Conservation (phyloP, 1,139 yeast species). For the Wickerhamiella infanticola region DNA sequence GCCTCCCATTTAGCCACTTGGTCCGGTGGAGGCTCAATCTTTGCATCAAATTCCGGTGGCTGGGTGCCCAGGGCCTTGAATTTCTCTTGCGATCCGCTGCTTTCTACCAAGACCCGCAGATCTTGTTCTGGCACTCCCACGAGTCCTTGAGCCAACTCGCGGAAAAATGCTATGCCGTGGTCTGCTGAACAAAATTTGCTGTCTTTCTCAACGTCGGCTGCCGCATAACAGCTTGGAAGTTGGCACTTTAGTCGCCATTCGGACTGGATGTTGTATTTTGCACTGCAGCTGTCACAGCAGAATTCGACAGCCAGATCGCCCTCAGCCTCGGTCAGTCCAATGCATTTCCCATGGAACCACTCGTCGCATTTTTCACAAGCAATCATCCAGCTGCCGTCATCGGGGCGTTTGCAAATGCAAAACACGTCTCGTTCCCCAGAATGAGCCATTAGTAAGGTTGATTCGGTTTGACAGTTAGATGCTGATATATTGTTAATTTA, state of each 20-base stretch:
- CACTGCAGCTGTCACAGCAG: slow-evolving; percentile 61
- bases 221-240: slow-evolving; percentile 40
- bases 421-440: slow-evolving; percentile 39
- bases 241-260: slow-evolving; percentile 69
- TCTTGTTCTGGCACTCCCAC: neutral
- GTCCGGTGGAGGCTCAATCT: neutral
- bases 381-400: slow-evolving; percentile 66
- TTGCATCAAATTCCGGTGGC: neutral
- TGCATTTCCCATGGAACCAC: slow-evolving; percentile 82
- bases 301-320: slow-evolving; percentile 47
- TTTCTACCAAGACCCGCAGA: neutral
- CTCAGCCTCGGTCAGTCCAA: slow-evolving; percentile 40
- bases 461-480: neutral
- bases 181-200: slow-evolving; percentile 65
- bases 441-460: neutral
- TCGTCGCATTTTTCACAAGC: slow-evolving; percentile 93
- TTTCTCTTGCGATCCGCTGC: neutral
- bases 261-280: slow-evolving; percentile 28
- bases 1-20: neutral
- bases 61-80: neutral
- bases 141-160: neutral
- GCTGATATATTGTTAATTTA: too few relatives aligned
- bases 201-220: slow-evolving; percentile 26
- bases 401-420: slow-evolving; percentile 70
- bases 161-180: slow-evolving; percentile 49